Base-by-base conservation (phyloP, 73 alveolate species). In the Paramecium caudatum region DNA sequence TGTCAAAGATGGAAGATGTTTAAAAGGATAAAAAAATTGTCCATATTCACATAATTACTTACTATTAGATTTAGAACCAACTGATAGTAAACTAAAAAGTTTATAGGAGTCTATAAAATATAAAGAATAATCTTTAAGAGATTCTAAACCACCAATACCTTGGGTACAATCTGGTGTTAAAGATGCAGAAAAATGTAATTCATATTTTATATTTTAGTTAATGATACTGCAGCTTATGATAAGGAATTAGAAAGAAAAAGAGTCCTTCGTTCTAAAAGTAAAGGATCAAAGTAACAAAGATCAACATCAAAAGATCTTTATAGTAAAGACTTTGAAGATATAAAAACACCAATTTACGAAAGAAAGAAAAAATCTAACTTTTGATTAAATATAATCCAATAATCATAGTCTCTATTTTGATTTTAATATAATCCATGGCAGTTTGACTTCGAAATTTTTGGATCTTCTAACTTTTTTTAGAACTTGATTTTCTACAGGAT, bases 71-170 rank as follows among this genome's bases (percentile, higher is more conserved):
- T 39, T 93, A 45, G 94, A 82, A 13, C 90, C 94, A 19, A 45
- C 88, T 13, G 95, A 91, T 46, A 69, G 93, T 16, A 93, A 93
- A 63, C 69, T 93, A 37, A 91, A 91, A 74, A 93, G 91, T 84
- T 91, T 93, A 33, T 48, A 83, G 21, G 94, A 41, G 32, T 74
- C 88, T 39, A 45, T 74, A 9, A 74, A 74, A 17, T 23, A 41
- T 23, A 74, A 74, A 34, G 43, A 36, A 74, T 15, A 34, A 8
- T 37, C 62, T 21, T 5, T 74, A 15, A 74, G 62, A 43, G 68
- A 74, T 17, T 74, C 88, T 19, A 74, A 74, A 21, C 88, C 88
- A 0, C 88, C 88, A 4, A 23, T 74, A 2, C 88, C 88, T 12
- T 74, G 88, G 88, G 68, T 74, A 1, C 10, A 37, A 41, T 41